Percentiles rank a stretch among this genome's conserved stretches.
Evolutionary conservation across 176 grass and related monocot genomes (phyloP).

Genomic region (Musa schizocarpa): DNA sequence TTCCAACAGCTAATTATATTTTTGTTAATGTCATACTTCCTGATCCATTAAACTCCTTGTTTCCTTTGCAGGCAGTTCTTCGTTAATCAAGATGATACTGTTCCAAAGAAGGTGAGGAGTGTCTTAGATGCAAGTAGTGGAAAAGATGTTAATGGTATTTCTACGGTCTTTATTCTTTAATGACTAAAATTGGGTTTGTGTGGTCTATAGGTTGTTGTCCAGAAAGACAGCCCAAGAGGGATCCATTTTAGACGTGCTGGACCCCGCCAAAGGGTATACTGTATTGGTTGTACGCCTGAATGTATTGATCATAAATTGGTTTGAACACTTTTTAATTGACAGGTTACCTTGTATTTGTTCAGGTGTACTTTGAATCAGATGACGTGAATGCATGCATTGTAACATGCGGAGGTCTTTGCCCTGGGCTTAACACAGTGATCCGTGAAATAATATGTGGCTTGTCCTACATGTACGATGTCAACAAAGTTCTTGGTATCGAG

Average conservation of each 20-base stretch:
- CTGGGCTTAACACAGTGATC: conserved; percentile 22
- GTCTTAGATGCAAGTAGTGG: not conserved
- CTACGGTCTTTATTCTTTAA: not conserved
- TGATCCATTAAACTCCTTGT: not conserved
- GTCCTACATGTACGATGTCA: conserved; percentile 20
- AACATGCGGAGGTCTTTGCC: conserved; percentile 22
- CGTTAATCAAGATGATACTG: conserved; percentile 16
- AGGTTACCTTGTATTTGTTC: not conserved
- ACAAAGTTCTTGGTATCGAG: conserved; percentile 16
- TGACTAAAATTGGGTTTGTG: not conserved
- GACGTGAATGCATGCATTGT: conserved; percentile 24
- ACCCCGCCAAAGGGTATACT: conserved; percentile 9
- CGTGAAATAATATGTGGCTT: conserved; percentile 18
- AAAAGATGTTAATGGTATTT: not conserved
- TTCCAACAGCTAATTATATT: not conserved
- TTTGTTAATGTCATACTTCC: not conserved
- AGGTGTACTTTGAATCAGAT: conserved; percentile 24
- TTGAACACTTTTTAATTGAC: not conserved
- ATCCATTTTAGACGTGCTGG: conserved; percentile 18
- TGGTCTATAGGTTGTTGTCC: conserved; percentile 7
- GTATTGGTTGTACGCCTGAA: not conserved
- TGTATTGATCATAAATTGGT: not conserved
- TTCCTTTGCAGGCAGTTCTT: conserved; percentile 18
- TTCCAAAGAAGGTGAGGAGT: conserved; percentile 4
- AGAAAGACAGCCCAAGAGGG: conserved; percentile 15